A percentile compares a stretch with the other conserved stretches of the same genome.
phyloP scores from a whole-genome alignment of 495 filamentous ascomycete species.

The Penicillium bialowiezense region DNA sequence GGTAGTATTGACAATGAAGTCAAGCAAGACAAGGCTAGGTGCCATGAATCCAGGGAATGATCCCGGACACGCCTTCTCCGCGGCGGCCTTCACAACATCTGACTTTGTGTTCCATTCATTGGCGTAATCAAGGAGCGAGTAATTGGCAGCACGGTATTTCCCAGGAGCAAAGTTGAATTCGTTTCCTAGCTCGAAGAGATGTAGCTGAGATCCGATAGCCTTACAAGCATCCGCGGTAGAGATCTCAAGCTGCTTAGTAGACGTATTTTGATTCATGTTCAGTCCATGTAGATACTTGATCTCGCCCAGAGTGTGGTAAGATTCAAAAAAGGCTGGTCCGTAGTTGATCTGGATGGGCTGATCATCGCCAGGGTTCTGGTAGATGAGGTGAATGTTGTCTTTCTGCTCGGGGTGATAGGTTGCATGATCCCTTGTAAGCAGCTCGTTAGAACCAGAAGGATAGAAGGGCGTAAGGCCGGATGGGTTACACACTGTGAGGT shows the following conservation, averaged over 20 bases:
- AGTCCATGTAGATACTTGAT: constrained; percentile 16
- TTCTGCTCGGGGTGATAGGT: constrained; percentile 14
- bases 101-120: constrained; percentile 19
- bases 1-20: background rate
- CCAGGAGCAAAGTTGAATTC: constrained; percentile 11
- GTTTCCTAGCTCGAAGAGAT: constrained; percentile 17
- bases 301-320: constrained; percentile 13
- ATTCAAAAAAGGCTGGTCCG: constrained; percentile 20
- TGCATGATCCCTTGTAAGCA: constrained; percentile 11
- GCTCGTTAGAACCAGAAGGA: too few species aligned
- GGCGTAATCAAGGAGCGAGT: constrained; percentile 12
- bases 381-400: constrained; percentile 11
- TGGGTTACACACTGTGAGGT: constrained; percentile 23
- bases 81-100: background rate
- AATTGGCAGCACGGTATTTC: constrained; percentile 10
- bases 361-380: constrained; percentile 10
- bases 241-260: constrained; percentile 4
- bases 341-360: constrained; percentile 15
- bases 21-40: constrained; percentile 12
- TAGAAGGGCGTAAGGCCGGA: too few species aligned
- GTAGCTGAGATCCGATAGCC: constrained; percentile 8
- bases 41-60: constrained; percentile 13
- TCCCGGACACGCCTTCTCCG: constrained; percentile 15
- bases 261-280: constrained; percentile 16
- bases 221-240: constrained; percentile 9